Conservation (phyloP, 441 rosid genomes). For the Cnidoscolus chayamansa region DNA sequence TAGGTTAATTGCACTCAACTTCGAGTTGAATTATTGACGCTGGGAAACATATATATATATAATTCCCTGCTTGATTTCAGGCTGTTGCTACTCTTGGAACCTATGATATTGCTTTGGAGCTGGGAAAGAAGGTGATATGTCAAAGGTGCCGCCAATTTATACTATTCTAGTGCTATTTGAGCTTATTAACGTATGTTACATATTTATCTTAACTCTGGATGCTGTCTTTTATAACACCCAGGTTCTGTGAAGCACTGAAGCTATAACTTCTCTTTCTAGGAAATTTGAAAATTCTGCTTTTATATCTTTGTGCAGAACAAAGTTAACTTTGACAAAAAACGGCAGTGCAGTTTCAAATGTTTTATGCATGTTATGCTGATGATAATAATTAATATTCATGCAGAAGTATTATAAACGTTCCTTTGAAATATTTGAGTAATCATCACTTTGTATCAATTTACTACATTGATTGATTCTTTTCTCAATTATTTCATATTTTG, state of each 20-base stretch:
- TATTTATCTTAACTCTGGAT: not conserved
- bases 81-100: conserved; percentile 86
- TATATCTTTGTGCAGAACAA: not conserved
- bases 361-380: not conserved
- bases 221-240: not conserved
- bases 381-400: not conserved
- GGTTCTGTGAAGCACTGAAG: not conserved
- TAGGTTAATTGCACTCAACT: not conserved
- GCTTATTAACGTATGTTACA: not conserved
- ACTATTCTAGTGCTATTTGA: not conserved
- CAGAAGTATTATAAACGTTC: not conserved
- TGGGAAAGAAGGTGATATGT: conserved; percentile 88
- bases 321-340: not conserved
- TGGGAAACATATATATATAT: not conserved
- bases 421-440: not conserved
- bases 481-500: not conserved
- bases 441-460: not conserved
- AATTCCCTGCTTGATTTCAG: conserved; percentile 36
- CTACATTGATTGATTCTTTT: not conserved
- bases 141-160: conserved; percentile 52
- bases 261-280: not conserved
- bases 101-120: conserved; percentile 75
- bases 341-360: not conserved
- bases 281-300: not conserved
- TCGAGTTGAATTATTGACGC: not conserved